Conservation (phyloP, 495 filamentous ascomycete genomes). For the Lasiosphaeria miniovina region DNA sequence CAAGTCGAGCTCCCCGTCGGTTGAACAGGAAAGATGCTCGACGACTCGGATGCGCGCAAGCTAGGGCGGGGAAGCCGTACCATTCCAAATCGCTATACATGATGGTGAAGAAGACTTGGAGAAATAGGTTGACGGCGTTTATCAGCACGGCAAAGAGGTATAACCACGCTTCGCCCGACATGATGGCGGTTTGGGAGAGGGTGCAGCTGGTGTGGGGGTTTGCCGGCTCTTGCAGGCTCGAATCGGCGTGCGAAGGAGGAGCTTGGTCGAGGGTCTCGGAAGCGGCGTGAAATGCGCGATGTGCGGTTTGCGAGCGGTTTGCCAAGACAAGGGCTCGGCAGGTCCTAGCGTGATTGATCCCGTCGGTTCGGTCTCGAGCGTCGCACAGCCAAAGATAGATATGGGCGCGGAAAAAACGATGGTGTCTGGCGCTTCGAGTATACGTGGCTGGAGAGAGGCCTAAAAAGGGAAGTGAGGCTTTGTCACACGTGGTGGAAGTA, state of each 20-base stretch:
- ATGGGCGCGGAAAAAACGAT: not conserved
- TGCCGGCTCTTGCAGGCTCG: conserved; percentile 6
- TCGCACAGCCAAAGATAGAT: not conserved
- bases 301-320: conserved; percentile 1
- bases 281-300: conserved; percentile 2
- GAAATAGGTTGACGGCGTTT: conserved; percentile 99
- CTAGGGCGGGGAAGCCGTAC: conserved; percentile 52
- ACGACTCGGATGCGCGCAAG: not conserved
- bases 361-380: too few species aligned
- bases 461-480: conserved; percentile 17
- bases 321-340: not conserved
- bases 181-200: conserved; percentile 49
- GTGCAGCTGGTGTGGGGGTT: not conserved
- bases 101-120: conserved; percentile 99
- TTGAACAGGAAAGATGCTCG: too few species aligned
- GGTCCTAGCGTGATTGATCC: too few species aligned
- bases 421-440: conserved; percentile 1
- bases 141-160: conserved; percentile 98
- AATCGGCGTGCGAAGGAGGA: not conserved
- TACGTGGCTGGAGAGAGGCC: conserved; percentile 15
- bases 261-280: not conserved
- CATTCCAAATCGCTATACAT: conserved; percentile 99
- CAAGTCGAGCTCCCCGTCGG: too few species aligned
- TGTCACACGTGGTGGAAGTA: conserved; percentile 23
- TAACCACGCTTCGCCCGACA: conserved; percentile 99